These are phyloP conservation scores for Aspergillus neoniger DNA, from an alignment of 2,329 filamentous ascomycete species.

Conservation along the genomic window DNA sequence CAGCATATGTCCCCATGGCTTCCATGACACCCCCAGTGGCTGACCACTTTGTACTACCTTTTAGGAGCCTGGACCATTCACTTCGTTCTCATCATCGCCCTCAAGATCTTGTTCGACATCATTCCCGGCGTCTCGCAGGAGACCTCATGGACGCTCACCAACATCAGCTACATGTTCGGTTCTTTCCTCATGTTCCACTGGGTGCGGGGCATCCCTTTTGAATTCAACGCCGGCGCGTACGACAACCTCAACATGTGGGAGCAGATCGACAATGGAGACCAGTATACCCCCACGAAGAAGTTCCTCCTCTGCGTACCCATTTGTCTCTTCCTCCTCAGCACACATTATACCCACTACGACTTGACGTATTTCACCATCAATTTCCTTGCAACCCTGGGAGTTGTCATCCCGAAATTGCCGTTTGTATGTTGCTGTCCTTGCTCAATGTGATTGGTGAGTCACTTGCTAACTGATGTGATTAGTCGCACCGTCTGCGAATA, in stretches of 20 bases:
- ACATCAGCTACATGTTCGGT: slow-evolving; percentile 98
- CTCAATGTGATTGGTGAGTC: neutral
- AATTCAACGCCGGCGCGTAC: slow-evolving; percentile 97
- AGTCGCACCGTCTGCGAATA: slow-evolving; percentile 79
- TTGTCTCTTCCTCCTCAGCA: slow-evolving; percentile 90
- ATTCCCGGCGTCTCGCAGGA: slow-evolving; percentile 96
- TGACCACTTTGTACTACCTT: slow-evolving; percentile 1
- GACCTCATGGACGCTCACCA: slow-evolving; percentile 97
- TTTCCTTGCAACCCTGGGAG: slow-evolving; percentile 84
- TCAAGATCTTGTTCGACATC: slow-evolving; percentile 97
- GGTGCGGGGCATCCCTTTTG: slow-evolving; percentile 95
- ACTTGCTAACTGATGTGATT: slow-evolving; percentile 33
- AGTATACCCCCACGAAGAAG: slow-evolving; percentile 98
- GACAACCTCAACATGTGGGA: slow-evolving; percentile 99
- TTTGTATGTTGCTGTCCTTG: slow-evolving; percentile 66
- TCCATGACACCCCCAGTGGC: slow-evolving; percentile 18
- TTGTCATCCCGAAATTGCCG: slow-evolving; percentile 94
- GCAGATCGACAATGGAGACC: slow-evolving; percentile 98
- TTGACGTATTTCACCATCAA: slow-evolving; percentile 97
- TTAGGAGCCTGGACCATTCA: slow-evolving; percentile 97
- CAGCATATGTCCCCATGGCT: neutral
- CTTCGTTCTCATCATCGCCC: slow-evolving; percentile 82
- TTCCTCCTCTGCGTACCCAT: slow-evolving; percentile 95
- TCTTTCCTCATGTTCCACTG: slow-evolving; percentile 99
- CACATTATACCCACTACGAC: slow-evolving; percentile 98